phyloP scores from a whole-genome alignment of 2,329 filamentous ascomycete species.

The Alternaria gaisen region DNA sequence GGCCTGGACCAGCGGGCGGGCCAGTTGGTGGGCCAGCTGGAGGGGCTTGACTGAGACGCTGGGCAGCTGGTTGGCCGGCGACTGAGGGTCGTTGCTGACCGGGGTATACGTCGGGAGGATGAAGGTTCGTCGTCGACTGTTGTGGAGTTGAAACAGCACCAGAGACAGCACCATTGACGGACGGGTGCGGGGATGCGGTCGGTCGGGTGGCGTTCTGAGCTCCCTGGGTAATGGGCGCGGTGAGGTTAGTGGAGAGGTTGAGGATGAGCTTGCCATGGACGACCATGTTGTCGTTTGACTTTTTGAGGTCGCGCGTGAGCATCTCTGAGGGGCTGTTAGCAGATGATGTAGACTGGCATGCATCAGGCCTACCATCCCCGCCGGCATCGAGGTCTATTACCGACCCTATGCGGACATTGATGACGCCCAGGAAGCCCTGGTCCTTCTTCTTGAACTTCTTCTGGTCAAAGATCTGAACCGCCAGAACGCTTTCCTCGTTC shows the following conservation, averaged over 20 bases:
- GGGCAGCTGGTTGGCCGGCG: slow-evolving; percentile 34
- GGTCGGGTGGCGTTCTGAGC: slow-evolving; percentile 51
- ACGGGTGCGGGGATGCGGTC: slow-evolving; percentile 48
- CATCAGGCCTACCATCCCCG: slow-evolving; percentile 76
- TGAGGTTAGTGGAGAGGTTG: slow-evolving; percentile 91
- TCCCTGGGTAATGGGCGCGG: slow-evolving; percentile 69
- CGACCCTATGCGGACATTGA: slow-evolving; percentile 95
- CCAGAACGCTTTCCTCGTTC: slow-evolving; percentile 94
- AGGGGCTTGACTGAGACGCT: slow-evolving; percentile 41
- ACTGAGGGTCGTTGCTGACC: slow-evolving; percentile 42
- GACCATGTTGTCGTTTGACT: slow-evolving; percentile 96
- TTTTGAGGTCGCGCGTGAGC: slow-evolving; percentile 96
- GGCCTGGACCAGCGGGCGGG: slow-evolving; percentile 45
- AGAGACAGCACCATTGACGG: slow-evolving; percentile 48
- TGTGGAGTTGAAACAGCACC: slow-evolving; percentile 50
- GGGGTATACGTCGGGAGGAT: slow-evolving; percentile 49
- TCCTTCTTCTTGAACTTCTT: slow-evolving; percentile 99
- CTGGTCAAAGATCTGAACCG: slow-evolving; percentile 98
- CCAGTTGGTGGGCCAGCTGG: slow-evolving; percentile 53
- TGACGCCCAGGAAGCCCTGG: slow-evolving; percentile 96
- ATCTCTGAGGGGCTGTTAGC: slow-evolving; percentile 70
- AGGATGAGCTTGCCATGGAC: slow-evolving; percentile 98
- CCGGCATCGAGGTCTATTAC: slow-evolving; percentile 89
- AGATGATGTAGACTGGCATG: slow-evolving; percentile 7
- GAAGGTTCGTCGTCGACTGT: slow-evolving; percentile 50